Base-by-base conservation (phyloP, 2,329 filamentous ascomycete genomes). In the Penicillium decumbens region DNA sequence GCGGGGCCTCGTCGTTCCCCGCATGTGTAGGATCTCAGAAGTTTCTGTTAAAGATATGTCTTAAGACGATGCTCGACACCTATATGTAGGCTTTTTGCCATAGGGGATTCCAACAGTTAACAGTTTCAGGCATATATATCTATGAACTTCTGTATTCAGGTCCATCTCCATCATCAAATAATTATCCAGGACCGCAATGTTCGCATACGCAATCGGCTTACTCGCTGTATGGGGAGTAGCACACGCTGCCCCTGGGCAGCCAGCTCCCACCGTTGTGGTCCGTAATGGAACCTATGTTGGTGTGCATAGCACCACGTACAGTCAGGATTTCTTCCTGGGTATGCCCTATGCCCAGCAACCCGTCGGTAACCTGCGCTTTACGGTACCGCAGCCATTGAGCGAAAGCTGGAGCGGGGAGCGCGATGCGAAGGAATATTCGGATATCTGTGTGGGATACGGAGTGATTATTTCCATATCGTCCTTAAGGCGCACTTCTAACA, bases 331-430 rank as follows among this genome's bases (percentile, higher is more conserved):
- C 49, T 81, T 80, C 60, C 64, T 79, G 3, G 77, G 77, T 2
- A 75, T 84, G 1, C 81, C 80, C 0, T 84, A 78, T 60, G 81
- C 80, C 3, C 75, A 79, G 52, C 74, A 79, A 27, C 80, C 79
- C 0, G 65, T 75, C 23, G 76, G 77, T 1, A 65, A 75, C 47
- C 69, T 82, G 41, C 76, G 82, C 4, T 82, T 83, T 55, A 69
- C 70, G 0, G 56, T 75, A 2, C 79, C 81, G 0, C 71, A 77
- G 51, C 63, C 75, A 0, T 60, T 82, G 24, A 76, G 81, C 53
- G 60, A 62, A 18, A 67, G 70, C 1, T 80, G 75, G 74, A 53
- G 66, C 3, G 74, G 62, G 6, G 52, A 59, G 4, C 68, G 64
- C 13, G 64, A 72, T 50, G 78, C 77, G 1, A 75, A 66, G 0